Conservation (phyloP, 2,329 filamentous ascomycete species). For the Aureobasidium namibiae region DNA sequence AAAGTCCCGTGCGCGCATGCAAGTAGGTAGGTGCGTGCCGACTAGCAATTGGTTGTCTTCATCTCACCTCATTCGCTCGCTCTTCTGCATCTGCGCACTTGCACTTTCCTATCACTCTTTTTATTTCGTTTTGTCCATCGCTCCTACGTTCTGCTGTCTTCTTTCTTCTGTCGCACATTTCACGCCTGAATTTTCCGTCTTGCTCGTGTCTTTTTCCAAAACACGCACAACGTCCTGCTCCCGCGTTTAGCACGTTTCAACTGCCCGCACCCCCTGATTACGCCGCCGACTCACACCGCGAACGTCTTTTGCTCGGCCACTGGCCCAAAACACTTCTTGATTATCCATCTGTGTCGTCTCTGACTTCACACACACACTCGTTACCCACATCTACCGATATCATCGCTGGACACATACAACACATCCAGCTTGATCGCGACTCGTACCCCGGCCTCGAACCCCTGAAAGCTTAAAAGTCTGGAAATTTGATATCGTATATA, state of each 20-base stretch:
- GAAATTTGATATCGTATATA: neutral
- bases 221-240: constrained; percentile 8
- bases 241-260: constrained; percentile 8
- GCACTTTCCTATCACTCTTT: neutral
- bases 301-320: constrained; percentile 1
- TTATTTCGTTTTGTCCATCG: constrained; percentile 3
- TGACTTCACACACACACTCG: constrained; percentile 6
- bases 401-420: neutral
- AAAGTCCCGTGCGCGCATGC: neutral
- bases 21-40: neutral
- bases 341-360: neutral
- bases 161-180: neutral
- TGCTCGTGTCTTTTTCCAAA: constrained; percentile 5
- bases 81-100: neutral
- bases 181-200: neutral
- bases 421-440: neutral
- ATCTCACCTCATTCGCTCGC: constrained; percentile 6
- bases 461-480: constrained; percentile 2
- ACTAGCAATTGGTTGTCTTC: neutral
- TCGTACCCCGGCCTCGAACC: neutral
- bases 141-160: neutral
- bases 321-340: neutral
- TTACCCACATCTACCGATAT: neutral
- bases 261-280: constrained; percentile 4
- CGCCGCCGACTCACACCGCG: constrained; percentile 5